These are phyloP conservation scores for Rhizoctonia solani DNA, from an alignment of 1,284 basidiomycete genomes.

Conservation along the genomic window DNA sequence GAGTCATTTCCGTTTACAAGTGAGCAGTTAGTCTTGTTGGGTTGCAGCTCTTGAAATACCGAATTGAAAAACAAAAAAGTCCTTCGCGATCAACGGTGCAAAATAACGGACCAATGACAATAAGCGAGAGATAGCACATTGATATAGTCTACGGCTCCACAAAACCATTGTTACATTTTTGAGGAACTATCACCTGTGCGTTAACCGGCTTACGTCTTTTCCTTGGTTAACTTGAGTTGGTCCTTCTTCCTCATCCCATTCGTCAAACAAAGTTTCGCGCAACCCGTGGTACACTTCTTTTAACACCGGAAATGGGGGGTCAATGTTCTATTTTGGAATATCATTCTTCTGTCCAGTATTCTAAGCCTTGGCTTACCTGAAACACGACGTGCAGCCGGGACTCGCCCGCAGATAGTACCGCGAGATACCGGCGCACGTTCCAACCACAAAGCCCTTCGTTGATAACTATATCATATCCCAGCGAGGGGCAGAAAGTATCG, in stretches of 20 bases:
- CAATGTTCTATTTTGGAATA: slow-evolving; percentile 54
- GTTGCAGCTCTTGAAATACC: too few species aligned
- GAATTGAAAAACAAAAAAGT: too few species aligned
- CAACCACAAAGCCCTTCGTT: slow-evolving; percentile 72
- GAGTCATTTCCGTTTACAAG: too few species aligned
- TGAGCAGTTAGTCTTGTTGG: too few species aligned
- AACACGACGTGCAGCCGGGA: slow-evolving; percentile 47
- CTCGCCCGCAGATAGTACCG: slow-evolving; percentile 50
- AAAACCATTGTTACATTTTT: too few species aligned
- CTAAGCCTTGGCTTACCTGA: slow-evolving; percentile 49
- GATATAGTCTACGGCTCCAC: too few species aligned
- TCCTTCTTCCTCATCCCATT: background rate
- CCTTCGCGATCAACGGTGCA: too few species aligned
- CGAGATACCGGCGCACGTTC: slow-evolving; percentile 71
- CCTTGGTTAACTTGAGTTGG: too few species aligned
- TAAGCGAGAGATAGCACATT: too few species aligned
- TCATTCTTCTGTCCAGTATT: background rate
- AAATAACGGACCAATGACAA: too few species aligned
- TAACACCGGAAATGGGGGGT: slow-evolving; percentile 66
- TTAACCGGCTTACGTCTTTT: too few species aligned
- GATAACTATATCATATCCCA: slow-evolving; percentile 63
- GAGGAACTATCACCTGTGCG: too few species aligned
- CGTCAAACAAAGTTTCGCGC: slow-evolving; percentile 34
- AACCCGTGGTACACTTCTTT: slow-evolving; percentile 55
- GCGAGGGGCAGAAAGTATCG: slow-evolving; percentile 63